Conservation (phyloP, 257 asterid genomes). For the Solanum peruvianum region DNA sequence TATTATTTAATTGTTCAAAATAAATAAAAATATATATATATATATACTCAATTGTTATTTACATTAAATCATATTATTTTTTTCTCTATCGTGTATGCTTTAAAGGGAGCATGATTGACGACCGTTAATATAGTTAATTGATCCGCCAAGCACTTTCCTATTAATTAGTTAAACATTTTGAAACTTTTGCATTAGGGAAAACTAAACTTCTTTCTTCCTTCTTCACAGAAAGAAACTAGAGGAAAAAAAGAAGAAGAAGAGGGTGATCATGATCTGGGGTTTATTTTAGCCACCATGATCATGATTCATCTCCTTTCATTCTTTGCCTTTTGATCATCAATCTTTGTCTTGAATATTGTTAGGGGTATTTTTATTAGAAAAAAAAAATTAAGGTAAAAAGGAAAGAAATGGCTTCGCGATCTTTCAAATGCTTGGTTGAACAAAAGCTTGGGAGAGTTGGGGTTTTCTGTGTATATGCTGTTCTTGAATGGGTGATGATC, state of each 20-base stretch:
- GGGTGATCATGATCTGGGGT: slow-evolving; percentile 58
- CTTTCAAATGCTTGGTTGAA: slow-evolving; percentile 32
- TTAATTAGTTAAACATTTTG: background rate
- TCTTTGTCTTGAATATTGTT: background rate
- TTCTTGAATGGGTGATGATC: slow-evolving; percentile 67
- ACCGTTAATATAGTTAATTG: background rate
- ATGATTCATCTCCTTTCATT: slow-evolving; percentile 40
- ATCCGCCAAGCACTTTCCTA: background rate
- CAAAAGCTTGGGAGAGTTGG: slow-evolving; percentile 46
- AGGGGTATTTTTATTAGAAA: background rate
- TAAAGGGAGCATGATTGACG: background rate
- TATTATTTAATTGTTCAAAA: background rate
- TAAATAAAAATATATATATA: too few relatives aligned
- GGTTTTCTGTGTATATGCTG: slow-evolving; percentile 43
- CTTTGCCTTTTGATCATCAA: slow-evolving; percentile 5
- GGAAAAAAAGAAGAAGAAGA: background rate
- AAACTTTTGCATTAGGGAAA: background rate
- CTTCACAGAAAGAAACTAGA: slow-evolving; percentile 2
- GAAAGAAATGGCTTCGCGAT: background rate
- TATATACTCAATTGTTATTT: background rate
- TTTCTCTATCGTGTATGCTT: background rate
- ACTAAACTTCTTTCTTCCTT: background rate
- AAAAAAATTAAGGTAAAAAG: background rate
- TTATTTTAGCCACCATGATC: slow-evolving; percentile 24
- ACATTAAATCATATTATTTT: background rate